phyloP scores from a whole-genome alignment of 345 rosid species.

The Brassica carinata region DNA sequence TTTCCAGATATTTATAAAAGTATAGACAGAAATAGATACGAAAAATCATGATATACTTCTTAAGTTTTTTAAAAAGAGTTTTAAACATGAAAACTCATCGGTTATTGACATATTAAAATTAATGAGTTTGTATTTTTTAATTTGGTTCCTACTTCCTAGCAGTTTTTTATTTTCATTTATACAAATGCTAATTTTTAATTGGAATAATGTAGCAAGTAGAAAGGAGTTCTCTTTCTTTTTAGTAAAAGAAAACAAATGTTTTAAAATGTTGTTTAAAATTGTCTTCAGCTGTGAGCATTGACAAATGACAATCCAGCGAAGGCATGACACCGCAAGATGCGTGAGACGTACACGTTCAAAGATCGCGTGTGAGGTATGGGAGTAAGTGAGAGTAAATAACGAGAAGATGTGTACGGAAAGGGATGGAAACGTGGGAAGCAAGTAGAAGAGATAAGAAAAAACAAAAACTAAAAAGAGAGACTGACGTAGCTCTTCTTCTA shows the following conservation, averaged over 20 bases:
- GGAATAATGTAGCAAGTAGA: neutral
- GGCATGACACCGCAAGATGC: neutral
- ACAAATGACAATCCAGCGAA: neutral
- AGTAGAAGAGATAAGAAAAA: conserved; percentile 26
- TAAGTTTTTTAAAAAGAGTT: neutral
- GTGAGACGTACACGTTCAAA: neutral
- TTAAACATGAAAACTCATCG: neutral
- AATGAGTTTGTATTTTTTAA: neutral
- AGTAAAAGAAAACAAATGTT: neutral
- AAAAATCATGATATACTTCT: neutral
- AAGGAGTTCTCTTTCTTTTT: neutral
- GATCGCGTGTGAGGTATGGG: neutral
- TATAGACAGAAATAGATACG: neutral
- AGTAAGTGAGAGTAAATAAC: conserved; percentile 18
- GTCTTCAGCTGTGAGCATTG: neutral
- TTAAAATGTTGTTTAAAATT: conserved; percentile 3
- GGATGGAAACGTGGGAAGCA: conserved; percentile 41
- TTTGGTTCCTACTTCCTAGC: neutral
- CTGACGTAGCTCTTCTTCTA: conserved; percentile 28
- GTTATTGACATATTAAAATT: neutral
- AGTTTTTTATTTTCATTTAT: neutral
- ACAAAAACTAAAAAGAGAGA: neutral
- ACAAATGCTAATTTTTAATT: neutral
- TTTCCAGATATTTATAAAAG: neutral
- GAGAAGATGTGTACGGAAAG: conserved; percentile 32